These are phyloP conservation scores for Centella asiatica DNA, from an alignment of 129 eudicot species.

Conservation along the genomic window DNA sequence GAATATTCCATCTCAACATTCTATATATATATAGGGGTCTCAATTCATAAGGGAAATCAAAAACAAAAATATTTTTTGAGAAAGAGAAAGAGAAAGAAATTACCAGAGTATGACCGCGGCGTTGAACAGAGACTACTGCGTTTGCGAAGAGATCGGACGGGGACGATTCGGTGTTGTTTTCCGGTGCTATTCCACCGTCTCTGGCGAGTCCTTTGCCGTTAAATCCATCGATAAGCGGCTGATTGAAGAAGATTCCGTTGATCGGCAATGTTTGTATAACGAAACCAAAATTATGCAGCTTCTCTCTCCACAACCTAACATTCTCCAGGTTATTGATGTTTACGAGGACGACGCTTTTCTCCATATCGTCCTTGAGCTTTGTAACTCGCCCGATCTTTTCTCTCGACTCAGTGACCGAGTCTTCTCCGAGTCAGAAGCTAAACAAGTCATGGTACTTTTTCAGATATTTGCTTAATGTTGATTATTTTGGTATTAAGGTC, in stretches of 20 bases:
- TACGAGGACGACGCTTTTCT: constrained; percentile 44
- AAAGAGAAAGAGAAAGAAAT: neutral
- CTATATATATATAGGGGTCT: neutral
- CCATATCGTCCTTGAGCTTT: constrained; percentile 41
- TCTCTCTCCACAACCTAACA: constrained; percentile 29
- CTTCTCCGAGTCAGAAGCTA: constrained; percentile 40
- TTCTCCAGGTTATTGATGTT: constrained; percentile 26
- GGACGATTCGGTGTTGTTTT: constrained; percentile 84
- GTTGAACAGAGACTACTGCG: constrained; percentile 47
- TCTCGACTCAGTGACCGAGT: constrained; percentile 23
- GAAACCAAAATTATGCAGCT: constrained; percentile 63
- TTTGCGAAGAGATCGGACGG: constrained; percentile 65
- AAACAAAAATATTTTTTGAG: neutral
- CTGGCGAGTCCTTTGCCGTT: constrained; percentile 62
- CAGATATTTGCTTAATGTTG: neutral
- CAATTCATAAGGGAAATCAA: no score
- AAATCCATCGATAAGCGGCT: constrained; percentile 67
- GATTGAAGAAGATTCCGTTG: constrained; percentile 43
- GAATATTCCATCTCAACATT: neutral
- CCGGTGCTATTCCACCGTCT: constrained; percentile 44
- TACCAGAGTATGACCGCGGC: constrained; percentile 38
- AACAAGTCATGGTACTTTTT: constrained; percentile 19
- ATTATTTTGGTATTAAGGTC: neutral
- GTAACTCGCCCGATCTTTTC: constrained; percentile 28
- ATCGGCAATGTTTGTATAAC: constrained; percentile 57